Base-by-base conservation (phyloP, 2,329 filamentous ascomycete species). In the Aureobasidium sp. region DNA sequence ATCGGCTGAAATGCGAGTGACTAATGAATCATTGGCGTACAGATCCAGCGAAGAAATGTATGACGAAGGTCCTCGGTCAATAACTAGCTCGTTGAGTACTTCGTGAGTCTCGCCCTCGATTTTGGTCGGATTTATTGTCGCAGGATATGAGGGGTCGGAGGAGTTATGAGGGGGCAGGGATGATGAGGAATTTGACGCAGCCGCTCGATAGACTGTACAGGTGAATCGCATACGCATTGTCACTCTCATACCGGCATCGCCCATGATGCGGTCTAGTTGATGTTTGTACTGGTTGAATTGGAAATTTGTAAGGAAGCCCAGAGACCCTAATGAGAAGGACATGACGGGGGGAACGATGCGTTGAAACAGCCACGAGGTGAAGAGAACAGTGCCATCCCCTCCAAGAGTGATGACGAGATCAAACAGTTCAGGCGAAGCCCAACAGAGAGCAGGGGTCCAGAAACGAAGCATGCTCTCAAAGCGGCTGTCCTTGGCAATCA, bases 191-290 rank as follows among this genome's bases (percentile, higher is more conserved):
- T 72, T 69, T 54, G 73, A 71, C 62, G 73, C 70, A 9, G 61
- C 54, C 34, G 83, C 85, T 48, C 93, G 88, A 78, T 93, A 97
- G 9, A 99, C 92, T 0, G 94, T 97, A 77, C 93, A 97, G 16
- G 94, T 99, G 75, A 99, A 99, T 65, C 94, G 89, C 94, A 99
- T 99, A 67, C 94, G 91, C 67, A 99, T 81, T 71, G 96, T 97
- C 64, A 97, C 93, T 59, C 93, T 88, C 93, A 99, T 97, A 61
- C 94, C 94, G 1, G 89, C 85, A 30, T 95, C 90, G 64, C 91
- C 91, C 91, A 99, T 96, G 67, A 97, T 84, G 59, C 86, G 87
- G 75, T 90, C 88, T 37, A 99, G 83, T 70, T 96, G 90, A 63
- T 89, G 81, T 75, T 91, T 91, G 79, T 96, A 97, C 68, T 87